Evolutionary conservation across 2,329 filamentous ascomycete species (phyloP).

Genomic region (Cercospora zeae-maydis): DNA sequence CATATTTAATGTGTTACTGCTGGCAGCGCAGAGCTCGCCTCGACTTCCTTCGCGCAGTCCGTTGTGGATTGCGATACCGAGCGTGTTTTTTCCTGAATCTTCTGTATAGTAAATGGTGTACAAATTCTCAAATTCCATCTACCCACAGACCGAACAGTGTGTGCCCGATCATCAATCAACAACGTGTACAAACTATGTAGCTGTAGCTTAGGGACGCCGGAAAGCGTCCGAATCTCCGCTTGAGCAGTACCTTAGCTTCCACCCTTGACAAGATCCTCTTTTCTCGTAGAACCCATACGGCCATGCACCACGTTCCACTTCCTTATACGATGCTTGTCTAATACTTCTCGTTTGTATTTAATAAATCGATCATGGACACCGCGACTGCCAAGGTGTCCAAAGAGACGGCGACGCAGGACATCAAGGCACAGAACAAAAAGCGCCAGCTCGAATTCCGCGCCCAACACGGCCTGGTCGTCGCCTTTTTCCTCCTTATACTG

Average conservation of each 20-base stretch:
- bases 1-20: conserved; percentile 23
- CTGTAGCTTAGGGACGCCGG: too few relatives aligned
- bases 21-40: conserved; percentile 11
- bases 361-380: conserved; percentile 18
- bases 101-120: not conserved
- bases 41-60: not conserved
- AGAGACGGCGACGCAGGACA: conserved; percentile 20
- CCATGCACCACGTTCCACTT: not conserved
- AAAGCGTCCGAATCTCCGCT: not conserved
- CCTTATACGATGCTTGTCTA: conserved; percentile 9
- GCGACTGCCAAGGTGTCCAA: conserved; percentile 11
- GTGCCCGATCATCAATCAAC: too few relatives aligned
- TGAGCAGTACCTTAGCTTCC: not conserved
- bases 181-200: not conserved
- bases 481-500: conserved; percentile 68
- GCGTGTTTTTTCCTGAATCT: not conserved
- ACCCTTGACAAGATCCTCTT: not conserved
- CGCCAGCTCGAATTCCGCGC: conserved; percentile 52
- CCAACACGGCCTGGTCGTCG: conserved; percentile 52
- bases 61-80: not conserved
- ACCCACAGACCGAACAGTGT: not conserved
- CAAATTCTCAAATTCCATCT: not conserved
- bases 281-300: not conserved
- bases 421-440: conserved; percentile 38
- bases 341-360: conserved; percentile 13